Conservation (phyloP, 1,284 basidiomycete species). For the Lentinus polychrous region DNA sequence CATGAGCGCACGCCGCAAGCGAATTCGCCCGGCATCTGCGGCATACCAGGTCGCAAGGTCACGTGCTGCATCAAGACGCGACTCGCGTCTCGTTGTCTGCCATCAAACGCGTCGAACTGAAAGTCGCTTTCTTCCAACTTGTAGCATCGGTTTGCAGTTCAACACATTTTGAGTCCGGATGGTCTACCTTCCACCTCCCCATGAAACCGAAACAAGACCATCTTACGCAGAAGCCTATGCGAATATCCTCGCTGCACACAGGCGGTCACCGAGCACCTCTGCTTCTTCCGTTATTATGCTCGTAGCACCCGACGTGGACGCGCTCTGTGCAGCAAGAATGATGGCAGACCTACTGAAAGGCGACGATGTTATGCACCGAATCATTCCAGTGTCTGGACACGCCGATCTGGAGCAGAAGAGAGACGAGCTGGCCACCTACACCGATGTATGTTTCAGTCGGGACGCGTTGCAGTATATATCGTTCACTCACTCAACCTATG, state of each 20-base stretch:
- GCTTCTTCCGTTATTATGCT: conserved; percentile 82
- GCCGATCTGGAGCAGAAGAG: conserved; percentile 62
- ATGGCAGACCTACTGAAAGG: conserved; percentile 86
- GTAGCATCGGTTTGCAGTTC: background rate
- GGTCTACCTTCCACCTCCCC: conserved; percentile 68
- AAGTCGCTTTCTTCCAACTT: background rate
- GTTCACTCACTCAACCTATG: background rate
- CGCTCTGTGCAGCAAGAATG: conserved; percentile 84
- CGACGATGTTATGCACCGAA: conserved; percentile 88
- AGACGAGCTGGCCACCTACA: conserved; percentile 60
- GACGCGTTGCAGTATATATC: background rate
- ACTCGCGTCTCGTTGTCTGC: background rate
- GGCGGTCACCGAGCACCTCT: conserved; percentile 69
- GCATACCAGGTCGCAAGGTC: background rate
- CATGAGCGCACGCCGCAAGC: too few relatives aligned
- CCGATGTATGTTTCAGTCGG: conserved; percentile 50
- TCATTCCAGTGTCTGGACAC: conserved; percentile 90
- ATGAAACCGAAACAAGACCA: conserved; percentile 44
- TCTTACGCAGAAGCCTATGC: conserved; percentile 82
- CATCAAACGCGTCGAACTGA: conserved; percentile 1
- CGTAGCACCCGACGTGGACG: conserved; percentile 86
- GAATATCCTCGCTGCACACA: conserved; percentile 64
- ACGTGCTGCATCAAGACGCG: background rate
- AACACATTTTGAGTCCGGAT: conserved; percentile 26
- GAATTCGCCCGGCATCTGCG: too few relatives aligned